These are phyloP conservation scores for Trichomonas vaginalis DNA, from an alignment of 208 protist species.

Conservation along the genomic window DNA sequence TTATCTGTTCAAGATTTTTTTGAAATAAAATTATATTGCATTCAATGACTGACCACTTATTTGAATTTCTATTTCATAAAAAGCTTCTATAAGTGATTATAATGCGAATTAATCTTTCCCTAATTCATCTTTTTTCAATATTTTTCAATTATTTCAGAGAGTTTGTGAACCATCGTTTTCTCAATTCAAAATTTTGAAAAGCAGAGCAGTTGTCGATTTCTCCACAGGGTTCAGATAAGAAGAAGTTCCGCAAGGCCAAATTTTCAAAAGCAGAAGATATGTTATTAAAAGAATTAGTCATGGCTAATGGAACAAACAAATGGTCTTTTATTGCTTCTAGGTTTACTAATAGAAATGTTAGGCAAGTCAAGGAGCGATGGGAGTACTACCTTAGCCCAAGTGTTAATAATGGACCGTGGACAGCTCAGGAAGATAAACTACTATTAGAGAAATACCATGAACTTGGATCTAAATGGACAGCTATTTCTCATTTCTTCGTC, in stretches of 20 bases:
- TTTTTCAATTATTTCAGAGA: too few species aligned
- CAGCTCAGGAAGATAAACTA: background rate
- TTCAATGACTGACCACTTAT: too few species aligned
- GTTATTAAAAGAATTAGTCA: background rate
- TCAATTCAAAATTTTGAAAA: too few species aligned
- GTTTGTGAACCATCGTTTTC: too few species aligned
- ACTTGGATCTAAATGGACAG: background rate
- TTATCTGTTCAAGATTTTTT: too few species aligned
- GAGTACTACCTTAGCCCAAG: background rate
- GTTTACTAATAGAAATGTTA: background rate
- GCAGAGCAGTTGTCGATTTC: too few species aligned
- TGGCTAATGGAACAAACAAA: background rate
- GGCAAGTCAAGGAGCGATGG: background rate
- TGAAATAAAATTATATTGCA: too few species aligned
- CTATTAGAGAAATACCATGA: background rate
- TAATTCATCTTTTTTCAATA: too few species aligned
- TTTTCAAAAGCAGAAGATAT: background rate
- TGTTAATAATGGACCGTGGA: background rate
- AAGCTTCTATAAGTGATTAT: too few species aligned
- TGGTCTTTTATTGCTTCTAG: background rate
- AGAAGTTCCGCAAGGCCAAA: background rate
- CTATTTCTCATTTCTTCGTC: background rate
- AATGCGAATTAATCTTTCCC: too few species aligned
- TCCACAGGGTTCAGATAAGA: background rate
- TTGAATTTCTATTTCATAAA: too few species aligned